These are phyloP conservation scores for Suhomyces taliae DNA, from an alignment of 1,139 yeast species.

Conservation along the genomic window DNA sequence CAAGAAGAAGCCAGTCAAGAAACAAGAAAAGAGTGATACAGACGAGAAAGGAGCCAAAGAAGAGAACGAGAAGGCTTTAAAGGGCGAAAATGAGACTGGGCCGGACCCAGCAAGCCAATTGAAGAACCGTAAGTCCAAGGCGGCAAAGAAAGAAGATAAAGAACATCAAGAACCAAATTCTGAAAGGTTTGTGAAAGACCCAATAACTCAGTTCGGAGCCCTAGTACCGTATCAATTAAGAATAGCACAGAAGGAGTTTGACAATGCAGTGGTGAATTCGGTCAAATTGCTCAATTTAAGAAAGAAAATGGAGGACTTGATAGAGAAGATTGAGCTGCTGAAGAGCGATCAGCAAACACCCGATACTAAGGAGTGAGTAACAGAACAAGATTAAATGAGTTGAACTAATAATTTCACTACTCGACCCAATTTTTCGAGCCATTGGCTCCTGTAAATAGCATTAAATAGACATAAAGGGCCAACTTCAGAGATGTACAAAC, in stretches of 20 bases:
- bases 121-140: constrained; percentile 1
- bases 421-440: too few species aligned
- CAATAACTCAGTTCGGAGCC: constrained; percentile 52
- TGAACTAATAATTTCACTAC: too few species aligned
- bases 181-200: constrained; percentile 26
- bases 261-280: constrained; percentile 26
- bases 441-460: too few species aligned
- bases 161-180: neutral
- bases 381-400: too few species aligned
- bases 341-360: too few species aligned
- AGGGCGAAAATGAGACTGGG: neutral
- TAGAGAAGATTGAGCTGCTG: constrained; percentile 4
- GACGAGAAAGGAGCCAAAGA: constrained; percentile 1
- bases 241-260: constrained; percentile 40
- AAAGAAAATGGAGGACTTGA: constrained; percentile 17
- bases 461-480: too few species aligned
- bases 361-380: too few species aligned
- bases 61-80: neutral
- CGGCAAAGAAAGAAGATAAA: constrained; percentile 1
- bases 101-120: neutral
- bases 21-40: neutral
- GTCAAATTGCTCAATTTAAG: constrained; percentile 31
- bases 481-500: too few species aligned
- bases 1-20: constrained; percentile 1
- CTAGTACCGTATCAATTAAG: constrained; percentile 46